Conservation (phyloP, 495 filamentous ascomycete genomes). For the Annulohypoxylon bovei region DNA sequence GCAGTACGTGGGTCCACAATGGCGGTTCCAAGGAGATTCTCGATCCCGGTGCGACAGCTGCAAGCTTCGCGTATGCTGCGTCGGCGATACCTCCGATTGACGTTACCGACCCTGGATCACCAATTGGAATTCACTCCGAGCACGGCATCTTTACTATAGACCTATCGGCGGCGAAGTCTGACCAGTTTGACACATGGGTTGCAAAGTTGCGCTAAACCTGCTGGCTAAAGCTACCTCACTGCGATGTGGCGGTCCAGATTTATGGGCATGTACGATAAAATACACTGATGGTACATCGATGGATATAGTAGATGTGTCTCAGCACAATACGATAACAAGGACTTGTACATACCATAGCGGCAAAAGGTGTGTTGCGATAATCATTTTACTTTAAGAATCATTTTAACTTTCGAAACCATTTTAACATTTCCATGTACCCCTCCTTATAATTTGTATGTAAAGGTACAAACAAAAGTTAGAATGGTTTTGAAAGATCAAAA, state of each 20-base stretch:
- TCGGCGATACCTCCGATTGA: constrained; percentile 44
- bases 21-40: constrained; percentile 40
- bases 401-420: no score
- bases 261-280: constrained; percentile 26
- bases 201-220: constrained; percentile 24
- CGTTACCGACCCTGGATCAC: constrained; percentile 47
- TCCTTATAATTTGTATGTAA: no score
- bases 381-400: no score
- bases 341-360: constrained; percentile 13
- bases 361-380: no score
- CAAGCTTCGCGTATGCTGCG: constrained; percentile 54
- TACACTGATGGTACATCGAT: constrained; percentile 10
- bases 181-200: constrained; percentile 50
- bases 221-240: not conserved
- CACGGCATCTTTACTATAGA: constrained; percentile 50
- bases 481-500: no score
- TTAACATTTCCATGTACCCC: no score
- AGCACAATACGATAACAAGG: constrained; percentile 4
- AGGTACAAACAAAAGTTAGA: no score
- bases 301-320: constrained; percentile 12
- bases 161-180: constrained; percentile 50
- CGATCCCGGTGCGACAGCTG: constrained; percentile 50
- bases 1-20: constrained; percentile 51
- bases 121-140: constrained; percentile 54
- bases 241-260: not conserved